Evolutionary conservation across 2,329 filamentous ascomycete species (phyloP), one percentile per base, ranked within the genome.

Genomic region (Colletotrichum sp.): DNA sequence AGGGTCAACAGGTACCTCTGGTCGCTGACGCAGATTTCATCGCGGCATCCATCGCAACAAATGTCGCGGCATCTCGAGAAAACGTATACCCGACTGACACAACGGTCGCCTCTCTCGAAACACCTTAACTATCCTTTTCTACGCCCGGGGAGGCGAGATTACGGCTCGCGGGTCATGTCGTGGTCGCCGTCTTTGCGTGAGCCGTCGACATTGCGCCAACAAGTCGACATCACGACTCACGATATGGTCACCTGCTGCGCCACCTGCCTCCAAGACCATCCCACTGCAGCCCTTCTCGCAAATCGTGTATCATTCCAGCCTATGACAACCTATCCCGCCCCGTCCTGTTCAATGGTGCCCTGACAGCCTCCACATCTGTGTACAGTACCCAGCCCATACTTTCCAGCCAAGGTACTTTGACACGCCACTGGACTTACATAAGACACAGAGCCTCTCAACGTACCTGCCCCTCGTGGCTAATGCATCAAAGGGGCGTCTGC

Each of bases 251-350:
- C 55, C 55, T 30, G 26, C 55, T 59, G 55, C 21, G 55, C 55
- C 30, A 9, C 10, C 21, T 13, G 36, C 64, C 52, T 18, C 39
- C 39, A n/a, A 66, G 18, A 32, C 24, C 55, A 21, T 60, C 8
- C 64, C 21, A 30, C 34, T 32, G 13, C 10, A 18, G 24, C 52
- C 24, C 28, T 21, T 30, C 28, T 10, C 16, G 18, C 24, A 16
- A 16, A 21, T n/a, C 36, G 43, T 52, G 0, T 60, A 16, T 15
- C 63, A 43, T 18, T 0, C 26, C 2, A 26, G 39, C 59, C 65
- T 63, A 63, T 64, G 21, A 32, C 43, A 59, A 16, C 43, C 43
- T 71, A 3, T 71, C 32, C 66, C 67, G 59, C 26, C 52, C 66
- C 66, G 52, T 59, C 66, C 34, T 55, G 28, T 6, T 67, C 48